phyloP scores from a whole-genome alignment of 1,284 basidiomycete genomes.

The Heterobasidion parviporum region DNA sequence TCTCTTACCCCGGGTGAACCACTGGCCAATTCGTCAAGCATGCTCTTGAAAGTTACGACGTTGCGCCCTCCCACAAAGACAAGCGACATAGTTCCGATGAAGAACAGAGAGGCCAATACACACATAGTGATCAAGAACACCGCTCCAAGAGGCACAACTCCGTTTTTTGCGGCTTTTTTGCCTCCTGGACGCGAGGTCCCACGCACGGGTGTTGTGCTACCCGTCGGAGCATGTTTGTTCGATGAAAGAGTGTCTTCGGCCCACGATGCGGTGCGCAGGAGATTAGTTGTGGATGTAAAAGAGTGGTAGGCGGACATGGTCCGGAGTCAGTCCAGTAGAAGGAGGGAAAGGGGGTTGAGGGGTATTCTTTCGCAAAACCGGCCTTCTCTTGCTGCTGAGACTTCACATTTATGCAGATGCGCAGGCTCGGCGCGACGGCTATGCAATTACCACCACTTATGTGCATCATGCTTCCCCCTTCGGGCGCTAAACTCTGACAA shows the following conservation, averaged over 20 bases:
- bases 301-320: constrained; percentile 23
- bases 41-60: constrained; percentile 30
- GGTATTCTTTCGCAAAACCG: neutral
- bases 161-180: constrained; percentile 7
- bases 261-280: constrained; percentile 17
- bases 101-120: constrained; percentile 32
- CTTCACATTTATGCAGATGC: neutral
- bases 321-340: neutral
- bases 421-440: neutral
- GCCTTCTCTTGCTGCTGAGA: neutral
- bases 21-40: constrained; percentile 32
- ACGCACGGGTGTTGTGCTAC: constrained; percentile 13
- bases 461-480: neutral
- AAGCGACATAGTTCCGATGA: constrained; percentile 38
- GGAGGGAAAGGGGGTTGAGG: constrained; percentile 1
- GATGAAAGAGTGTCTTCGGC: constrained; percentile 6
- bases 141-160: constrained; percentile 30
- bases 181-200: neutral
- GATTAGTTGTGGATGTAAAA: constrained; percentile 23
- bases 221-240: constrained; percentile 10
- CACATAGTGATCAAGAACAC: constrained; percentile 32
- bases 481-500: neutral
- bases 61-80: constrained; percentile 41
- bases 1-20: constrained; percentile 37
- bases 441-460: neutral